These are phyloP conservation scores for Pythium insidiosum DNA, from an alignment of 352 stramenopile genomes.

Conservation along the genomic window DNA sequence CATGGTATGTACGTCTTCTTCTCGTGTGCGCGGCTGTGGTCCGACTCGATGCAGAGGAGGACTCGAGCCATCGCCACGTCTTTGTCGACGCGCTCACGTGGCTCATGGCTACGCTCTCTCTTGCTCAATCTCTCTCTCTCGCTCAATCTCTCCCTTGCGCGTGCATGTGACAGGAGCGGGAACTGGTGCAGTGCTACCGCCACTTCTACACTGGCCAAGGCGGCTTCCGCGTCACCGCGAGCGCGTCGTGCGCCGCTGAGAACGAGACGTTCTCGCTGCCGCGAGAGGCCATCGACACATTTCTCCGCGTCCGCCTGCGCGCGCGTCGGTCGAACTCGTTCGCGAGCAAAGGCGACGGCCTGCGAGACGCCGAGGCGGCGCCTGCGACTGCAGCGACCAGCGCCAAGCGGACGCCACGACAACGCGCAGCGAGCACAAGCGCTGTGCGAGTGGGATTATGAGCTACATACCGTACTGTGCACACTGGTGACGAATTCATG, in stretches of 20 bases:
- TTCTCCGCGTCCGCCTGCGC: slow-evolving; percentile 41
- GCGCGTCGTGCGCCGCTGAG: not conserved
- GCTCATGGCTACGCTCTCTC: too few species aligned
- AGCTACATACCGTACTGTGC: not conserved
- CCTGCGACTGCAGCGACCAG: slow-evolving; percentile 7
- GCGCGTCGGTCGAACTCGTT: slow-evolving; percentile 19
- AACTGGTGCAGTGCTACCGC: slow-evolving; percentile 57
- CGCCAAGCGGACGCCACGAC: slow-evolving; percentile 9
- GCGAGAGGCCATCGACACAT: slow-evolving; percentile 42
- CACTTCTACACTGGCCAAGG: slow-evolving; percentile 46
- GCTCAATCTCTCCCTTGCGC: not conserved
- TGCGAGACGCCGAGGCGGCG: slow-evolving; percentile 24
- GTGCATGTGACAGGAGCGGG: slow-evolving; percentile 44
- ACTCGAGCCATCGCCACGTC: too few species aligned
- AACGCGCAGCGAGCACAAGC: slow-evolving; percentile 11
- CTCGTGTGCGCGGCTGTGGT: too few species aligned
- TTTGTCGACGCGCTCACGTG: too few species aligned
- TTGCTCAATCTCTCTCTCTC: not conserved
- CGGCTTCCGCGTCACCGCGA: slow-evolving; percentile 26
- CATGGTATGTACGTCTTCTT: slow-evolving; percentile 28
- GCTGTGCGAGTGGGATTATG: slow-evolving; percentile 6
- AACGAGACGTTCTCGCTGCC: slow-evolving; percentile 38
- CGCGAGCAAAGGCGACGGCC: slow-evolving; percentile 38
- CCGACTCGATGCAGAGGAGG: too few species aligned
- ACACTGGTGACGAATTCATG: too few species aligned